These are phyloP conservation scores for Lodderomyces theae DNA, from an alignment of 1,139 yeast species.

Conservation along the genomic window DNA sequence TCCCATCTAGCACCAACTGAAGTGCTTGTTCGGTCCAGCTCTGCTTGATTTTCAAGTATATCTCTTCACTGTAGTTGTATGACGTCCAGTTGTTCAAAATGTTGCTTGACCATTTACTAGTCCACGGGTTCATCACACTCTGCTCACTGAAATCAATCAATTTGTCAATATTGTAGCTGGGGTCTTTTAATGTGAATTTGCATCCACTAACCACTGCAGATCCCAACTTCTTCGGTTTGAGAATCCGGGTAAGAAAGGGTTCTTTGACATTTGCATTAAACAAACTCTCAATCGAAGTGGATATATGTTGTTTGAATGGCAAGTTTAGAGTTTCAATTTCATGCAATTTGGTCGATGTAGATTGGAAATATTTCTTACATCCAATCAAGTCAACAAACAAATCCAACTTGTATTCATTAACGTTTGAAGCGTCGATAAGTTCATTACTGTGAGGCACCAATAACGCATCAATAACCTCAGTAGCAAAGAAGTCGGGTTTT, in stretches of 20 bases:
- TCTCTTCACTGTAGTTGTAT: constrained; percentile 39
- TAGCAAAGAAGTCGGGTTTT: constrained; percentile 40
- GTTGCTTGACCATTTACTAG: constrained; percentile 31
- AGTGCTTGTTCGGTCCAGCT: constrained; percentile 38
- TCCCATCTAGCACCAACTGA: constrained; percentile 24
- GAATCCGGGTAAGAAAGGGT: constrained; percentile 33
- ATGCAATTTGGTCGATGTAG: constrained; percentile 25
- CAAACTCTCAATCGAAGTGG: constrained; percentile 22
- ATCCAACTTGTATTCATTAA: constrained; percentile 34
- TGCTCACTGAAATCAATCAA: constrained; percentile 23
- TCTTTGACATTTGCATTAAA: constrained; percentile 28
- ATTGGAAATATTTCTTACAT: constrained; percentile 37
- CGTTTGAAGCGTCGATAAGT: constrained; percentile 20
- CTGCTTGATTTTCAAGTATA: constrained; percentile 24
- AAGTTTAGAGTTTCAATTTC: constrained; percentile 32
- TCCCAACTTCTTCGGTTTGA: constrained; percentile 36
- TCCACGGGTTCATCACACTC: constrained; percentile 32
- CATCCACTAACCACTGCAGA: constrained; percentile 41
- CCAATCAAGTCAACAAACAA: constrained; percentile 42
- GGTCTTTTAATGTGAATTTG: constrained; percentile 28
- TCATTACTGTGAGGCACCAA: constrained; percentile 22
- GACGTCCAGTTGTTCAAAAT: constrained; percentile 31
- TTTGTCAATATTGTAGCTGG: constrained; percentile 36
- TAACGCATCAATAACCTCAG: constrained; percentile 37
- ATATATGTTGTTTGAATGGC: constrained; percentile 28